Evolutionary conservation across 2,329 filamentous ascomycete species (phyloP).

Genomic region (Venturia asperata): DNA sequence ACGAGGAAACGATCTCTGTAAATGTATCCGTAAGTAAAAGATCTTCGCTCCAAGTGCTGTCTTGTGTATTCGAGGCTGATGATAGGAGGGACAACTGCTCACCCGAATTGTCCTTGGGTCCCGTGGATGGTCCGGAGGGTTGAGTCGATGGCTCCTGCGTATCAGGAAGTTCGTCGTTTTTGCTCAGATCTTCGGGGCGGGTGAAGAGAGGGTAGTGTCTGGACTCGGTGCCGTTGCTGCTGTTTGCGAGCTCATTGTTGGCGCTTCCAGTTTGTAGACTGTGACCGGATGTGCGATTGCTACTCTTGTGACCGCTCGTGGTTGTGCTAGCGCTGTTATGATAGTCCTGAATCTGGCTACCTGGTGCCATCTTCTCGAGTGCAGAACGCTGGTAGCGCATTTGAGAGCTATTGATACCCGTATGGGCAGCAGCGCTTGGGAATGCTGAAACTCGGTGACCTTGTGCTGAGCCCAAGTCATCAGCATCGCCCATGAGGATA

Average conservation of each 20-base stretch:
- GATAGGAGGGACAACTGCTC: conserved; percentile 8
- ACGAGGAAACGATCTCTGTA: conserved; percentile 12
- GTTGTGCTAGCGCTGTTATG: conserved; percentile 88
- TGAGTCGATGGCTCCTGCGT: conserved; percentile 41
- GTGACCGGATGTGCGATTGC: conserved; percentile 13
- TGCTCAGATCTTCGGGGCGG: conserved; percentile 42
- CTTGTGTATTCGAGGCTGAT: not conserved
- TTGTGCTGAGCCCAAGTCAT: conserved; percentile 30
- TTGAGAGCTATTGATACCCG: not conserved
- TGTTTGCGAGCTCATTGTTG: conserved; percentile 49
- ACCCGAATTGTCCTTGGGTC: conserved; percentile 9
- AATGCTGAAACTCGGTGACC: conserved; percentile 25
- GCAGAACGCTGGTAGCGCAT: conserved; percentile 39
- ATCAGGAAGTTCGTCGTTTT: conserved; percentile 56
- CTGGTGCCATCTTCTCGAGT: conserved; percentile 52
- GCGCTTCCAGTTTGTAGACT: conserved; percentile 39
- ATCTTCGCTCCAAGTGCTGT: conserved; percentile 12
- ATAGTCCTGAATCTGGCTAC: conserved; percentile 54
- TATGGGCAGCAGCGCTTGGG: conserved; percentile 27
- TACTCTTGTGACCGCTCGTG: conserved; percentile 67
- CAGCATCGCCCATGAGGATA: conserved; percentile 39
- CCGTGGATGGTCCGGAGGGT: not conserved
- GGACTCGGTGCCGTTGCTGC: conserved; percentile 55
- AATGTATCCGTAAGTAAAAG: conserved; percentile 11
- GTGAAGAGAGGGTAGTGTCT: conserved; percentile 50